Evolutionary conservation across 2,329 filamentous ascomycete genomes (phyloP), one percentile per base, ranked within the genome.

Genomic region (Trichophaea hybrida): DNA sequence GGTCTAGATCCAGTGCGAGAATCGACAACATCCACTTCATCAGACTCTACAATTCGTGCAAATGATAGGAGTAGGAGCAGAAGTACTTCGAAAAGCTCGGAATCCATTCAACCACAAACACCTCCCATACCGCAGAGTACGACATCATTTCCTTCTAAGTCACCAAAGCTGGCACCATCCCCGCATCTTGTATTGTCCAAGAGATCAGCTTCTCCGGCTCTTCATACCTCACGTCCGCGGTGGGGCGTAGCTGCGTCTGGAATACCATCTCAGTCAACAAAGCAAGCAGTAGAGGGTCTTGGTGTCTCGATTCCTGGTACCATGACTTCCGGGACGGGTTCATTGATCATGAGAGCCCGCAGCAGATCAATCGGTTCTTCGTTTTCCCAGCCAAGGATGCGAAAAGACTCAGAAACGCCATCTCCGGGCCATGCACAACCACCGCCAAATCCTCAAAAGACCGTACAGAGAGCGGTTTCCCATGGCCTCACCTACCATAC

Each of bases 11-110:
- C 65, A 38, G 65, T 66, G 33, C 53, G 65, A 8, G 65, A 66
- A 56, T 64, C 64, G 4, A 64, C 64, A 4, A 64, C 64, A 3
- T 65, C 64, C 33, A 64, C 65, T 6, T 66, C 65, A 35, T 66
- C 65, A 17, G 64, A 64, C n/a, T 65, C 65, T 8, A 66, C 65
- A 6, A 60, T 66, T 33, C 65, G 65, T 31, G 58, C 60, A 32
- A 17, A 33, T 32, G 35, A 55, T 13, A 40, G 37, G 13, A 44
- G 15, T 33, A 55, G 31, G 24, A 46, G 40, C 17, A 55, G 35
- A n/a, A 44, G 35, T 4, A 31, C 13, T 15, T 32, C 53, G 17
- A 46, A 55, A 37, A 10, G 15, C 17, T 35, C 51, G 12, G 15
- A 33, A 54, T n/a, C n/a, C n/a, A 13, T 31, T 32, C 24, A 15